Evolutionary conservation across 768 basidiomycete genomes (phyloP).

Genomic region (Auriculariales sp.): DNA sequence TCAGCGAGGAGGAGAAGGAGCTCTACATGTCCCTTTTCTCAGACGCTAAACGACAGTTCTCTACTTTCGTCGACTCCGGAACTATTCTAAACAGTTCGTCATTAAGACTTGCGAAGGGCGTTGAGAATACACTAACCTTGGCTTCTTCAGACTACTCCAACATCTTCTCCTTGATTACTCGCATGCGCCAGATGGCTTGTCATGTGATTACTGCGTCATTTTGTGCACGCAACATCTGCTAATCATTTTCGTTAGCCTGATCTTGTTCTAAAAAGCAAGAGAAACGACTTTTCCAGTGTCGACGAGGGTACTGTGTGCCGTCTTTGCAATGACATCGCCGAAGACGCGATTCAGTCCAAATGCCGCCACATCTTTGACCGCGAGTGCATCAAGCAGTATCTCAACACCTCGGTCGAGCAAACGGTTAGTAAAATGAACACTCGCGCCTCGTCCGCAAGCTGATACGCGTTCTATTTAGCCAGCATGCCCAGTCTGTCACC

Average conservation of each 20-base stretch:
- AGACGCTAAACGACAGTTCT: constrained; percentile 83
- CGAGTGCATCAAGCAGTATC: constrained; percentile 88
- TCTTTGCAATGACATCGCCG: constrained; percentile 91
- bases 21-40: constrained; percentile 83
- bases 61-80: constrained; percentile 78
- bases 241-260: constrained; percentile 47
- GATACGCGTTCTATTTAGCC: constrained; percentile 37
- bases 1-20: constrained; percentile 95
- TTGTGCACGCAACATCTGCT: neutral
- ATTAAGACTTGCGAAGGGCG: neutral
- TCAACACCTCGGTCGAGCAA: constrained; percentile 56
- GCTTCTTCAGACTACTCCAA: constrained; percentile 68
- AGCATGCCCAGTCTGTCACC: constrained; percentile 87
- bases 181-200: constrained; percentile 93
- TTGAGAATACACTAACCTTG: constrained; percentile 2
- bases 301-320: constrained; percentile 82
- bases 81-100: constrained; percentile 82
- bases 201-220: constrained; percentile 36
- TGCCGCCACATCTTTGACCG: constrained; percentile 93
- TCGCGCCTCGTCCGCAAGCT: neutral
- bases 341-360: constrained; percentile 89
- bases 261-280: constrained; percentile 79
- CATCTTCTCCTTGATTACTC: constrained; percentile 73
- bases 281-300: constrained; percentile 40
- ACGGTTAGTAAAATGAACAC: constrained; percentile 26